Base-by-base conservation (phyloP, 148 eudicot genomes). In the Fagopyrum homotropicum region DNA sequence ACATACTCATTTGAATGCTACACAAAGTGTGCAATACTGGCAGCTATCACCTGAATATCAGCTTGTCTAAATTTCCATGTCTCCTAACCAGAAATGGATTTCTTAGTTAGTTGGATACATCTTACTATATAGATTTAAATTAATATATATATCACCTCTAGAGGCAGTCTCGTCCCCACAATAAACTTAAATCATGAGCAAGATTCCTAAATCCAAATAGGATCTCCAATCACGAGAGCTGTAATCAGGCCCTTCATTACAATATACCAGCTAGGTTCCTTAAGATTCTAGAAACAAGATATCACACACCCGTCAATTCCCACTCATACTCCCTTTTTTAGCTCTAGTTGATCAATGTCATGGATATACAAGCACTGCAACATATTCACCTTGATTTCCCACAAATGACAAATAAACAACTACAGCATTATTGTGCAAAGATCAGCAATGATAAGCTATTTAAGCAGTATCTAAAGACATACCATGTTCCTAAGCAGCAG, bases 401-500 rank as follows among this genome's bases (percentile, higher is more conserved):
- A 59, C 10, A 59, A 9, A 60, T 35, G 17, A 64, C 45, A 64
- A 63, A 12, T 12, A 64, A 64, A 63, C 44, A 63, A 0, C 30
- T 19, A 59, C 12, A 3, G 40, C 40, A 35, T 35, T 35, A 35
- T 10, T 60, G 26, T 6, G 68, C 68, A 60, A 1, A 60, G 26
- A 60, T 10, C 8, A 60, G 40, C 46, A 64, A 1, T 4, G 46
- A 64, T 14, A 14, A 35, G 4, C 70, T 64, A 40, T n/a, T 35
- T 14, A 40, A 15, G 45, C 12, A 22, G 70, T 35, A 40, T 11
- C 44, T 64, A 46, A 64, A 35, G 14, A 48, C 80, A 73, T 93
- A 93, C 98, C 98, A 93, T 93, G 77, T 93, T 93, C 72, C 90
- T 79, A 16, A 94, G 91, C 80, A 93, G 84, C 82, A 94, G 77